These are phyloP conservation scores for Ganoderma resinaceum DNA, from an alignment of 1,284 basidiomycete species.

Conservation along the genomic window DNA sequence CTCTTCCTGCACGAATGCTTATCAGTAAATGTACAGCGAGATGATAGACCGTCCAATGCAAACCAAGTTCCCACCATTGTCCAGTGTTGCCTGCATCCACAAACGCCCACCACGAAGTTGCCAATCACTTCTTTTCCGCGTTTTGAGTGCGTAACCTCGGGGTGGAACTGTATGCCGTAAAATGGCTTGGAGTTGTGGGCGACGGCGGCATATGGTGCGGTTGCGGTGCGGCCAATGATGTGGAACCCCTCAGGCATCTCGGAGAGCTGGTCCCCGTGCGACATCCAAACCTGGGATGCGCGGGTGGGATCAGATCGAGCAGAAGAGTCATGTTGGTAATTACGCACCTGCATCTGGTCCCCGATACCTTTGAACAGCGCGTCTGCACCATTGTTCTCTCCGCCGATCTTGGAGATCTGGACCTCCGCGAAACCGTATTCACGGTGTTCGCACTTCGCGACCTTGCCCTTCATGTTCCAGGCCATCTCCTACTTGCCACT, in stretches of 20 bases:
- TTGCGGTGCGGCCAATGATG: constrained; percentile 87
- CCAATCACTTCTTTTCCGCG: constrained; percentile 93
- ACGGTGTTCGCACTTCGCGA: constrained; percentile 89
- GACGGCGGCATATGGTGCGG: constrained; percentile 93
- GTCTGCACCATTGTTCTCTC: constrained; percentile 63
- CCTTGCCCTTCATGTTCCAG: constrained; percentile 87
- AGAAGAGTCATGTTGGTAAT: constrained; percentile 9
- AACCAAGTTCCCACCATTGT: constrained; percentile 77
- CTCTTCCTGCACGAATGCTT: constrained; percentile 69
- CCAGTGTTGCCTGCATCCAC: constrained; percentile 87
- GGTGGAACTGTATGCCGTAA: constrained; percentile 99
- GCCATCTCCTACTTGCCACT: constrained; percentile 82
- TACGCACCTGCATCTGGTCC: constrained; percentile 78
- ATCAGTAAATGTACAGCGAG: background rate
- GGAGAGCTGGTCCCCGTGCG: constrained; percentile 95
- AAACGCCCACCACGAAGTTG: constrained; percentile 88
- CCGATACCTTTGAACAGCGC: constrained; percentile 88
- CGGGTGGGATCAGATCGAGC: background rate
- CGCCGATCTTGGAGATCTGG: constrained; percentile 74
- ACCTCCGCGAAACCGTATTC: constrained; percentile 96
- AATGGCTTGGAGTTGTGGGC: constrained; percentile 91
- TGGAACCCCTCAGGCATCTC: constrained; percentile 86
- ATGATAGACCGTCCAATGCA: background rate
- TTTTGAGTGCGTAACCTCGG: constrained; percentile 96
- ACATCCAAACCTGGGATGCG: constrained; percentile 93